Conservation (phyloP, 2,329 filamentous ascomycete genomes). For the Aspergillus quadricinctus region DNA sequence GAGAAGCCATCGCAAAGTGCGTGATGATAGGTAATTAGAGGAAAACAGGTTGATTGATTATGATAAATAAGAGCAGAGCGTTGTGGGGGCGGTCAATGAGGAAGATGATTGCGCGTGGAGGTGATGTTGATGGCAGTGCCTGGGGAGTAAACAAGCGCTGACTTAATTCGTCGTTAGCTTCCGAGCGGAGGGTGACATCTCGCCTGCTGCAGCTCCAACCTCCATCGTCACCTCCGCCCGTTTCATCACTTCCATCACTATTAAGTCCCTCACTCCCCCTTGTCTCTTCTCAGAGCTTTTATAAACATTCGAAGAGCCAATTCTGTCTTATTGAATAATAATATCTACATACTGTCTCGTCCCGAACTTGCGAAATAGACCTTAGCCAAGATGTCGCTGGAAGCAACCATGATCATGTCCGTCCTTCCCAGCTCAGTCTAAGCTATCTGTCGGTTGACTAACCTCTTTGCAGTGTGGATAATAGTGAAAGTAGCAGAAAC, state of each 20-base stretch:
- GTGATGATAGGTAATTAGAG: neutral
- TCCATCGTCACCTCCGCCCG: constrained; percentile 23
- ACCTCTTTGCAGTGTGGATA: constrained; percentile 67
- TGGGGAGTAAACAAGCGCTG: constrained; percentile 39
- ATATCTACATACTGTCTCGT: neutral
- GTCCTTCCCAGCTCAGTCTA: constrained; percentile 15
- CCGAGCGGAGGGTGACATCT: constrained; percentile 17
- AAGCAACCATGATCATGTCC: constrained; percentile 95
- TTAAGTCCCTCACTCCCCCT: constrained; percentile 7
- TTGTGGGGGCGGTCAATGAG: constrained; percentile 2
- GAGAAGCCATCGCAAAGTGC: constrained; percentile 31
- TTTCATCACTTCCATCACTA: constrained; percentile 10
- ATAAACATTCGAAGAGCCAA: neutral
- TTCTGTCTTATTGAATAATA: constrained; percentile 1
- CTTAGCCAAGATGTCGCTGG: constrained; percentile 80
- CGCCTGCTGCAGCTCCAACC: constrained; percentile 16
- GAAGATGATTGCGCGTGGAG: constrained; percentile 7
- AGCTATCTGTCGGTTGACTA: constrained; percentile 14
- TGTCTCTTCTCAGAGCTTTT: constrained; percentile 2
- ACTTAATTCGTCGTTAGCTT: constrained; percentile 22
- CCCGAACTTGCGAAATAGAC: constrained; percentile 5
- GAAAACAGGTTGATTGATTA: neutral
- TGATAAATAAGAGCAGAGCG: neutral
- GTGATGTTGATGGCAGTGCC: constrained; percentile 13
- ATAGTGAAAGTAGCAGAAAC: constrained; percentile 97